phyloP scores from a whole-genome alignment of 75 land plant genomes.

The Cunninghamia lanceolata region DNA sequence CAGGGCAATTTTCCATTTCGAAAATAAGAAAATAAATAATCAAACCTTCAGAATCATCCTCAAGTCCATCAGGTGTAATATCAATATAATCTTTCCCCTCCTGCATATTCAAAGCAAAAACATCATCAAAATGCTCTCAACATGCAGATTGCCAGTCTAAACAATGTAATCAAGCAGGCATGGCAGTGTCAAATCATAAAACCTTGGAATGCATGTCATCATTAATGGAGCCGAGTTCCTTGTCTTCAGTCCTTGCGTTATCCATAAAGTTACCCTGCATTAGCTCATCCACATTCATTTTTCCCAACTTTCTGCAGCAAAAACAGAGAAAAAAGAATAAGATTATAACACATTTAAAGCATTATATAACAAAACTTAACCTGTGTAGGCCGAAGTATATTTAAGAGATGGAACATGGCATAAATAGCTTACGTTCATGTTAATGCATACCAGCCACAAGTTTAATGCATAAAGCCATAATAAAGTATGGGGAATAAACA shows the following conservation, averaged over 20 bases:
- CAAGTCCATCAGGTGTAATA: constrained; percentile 14
- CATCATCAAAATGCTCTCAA: background rate
- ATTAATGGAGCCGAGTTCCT: background rate
- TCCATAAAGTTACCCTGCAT: constrained; percentile 5
- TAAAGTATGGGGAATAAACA: background rate
- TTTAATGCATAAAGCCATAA: background rate
- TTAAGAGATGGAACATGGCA: background rate
- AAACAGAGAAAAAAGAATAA: background rate
- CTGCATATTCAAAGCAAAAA: background rate
- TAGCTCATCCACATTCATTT: constrained; percentile 11
- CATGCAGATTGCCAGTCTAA: background rate
- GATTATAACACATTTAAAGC: background rate
- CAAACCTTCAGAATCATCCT: constrained; percentile 13
- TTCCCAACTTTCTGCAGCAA: background rate
- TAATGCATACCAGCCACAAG: background rate
- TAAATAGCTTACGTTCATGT: background rate
- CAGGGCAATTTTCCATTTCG: background rate
- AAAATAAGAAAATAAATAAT: background rate
- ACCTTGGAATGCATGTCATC: background rate
- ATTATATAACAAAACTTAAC: background rate
- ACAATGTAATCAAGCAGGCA: constrained; percentile 7
- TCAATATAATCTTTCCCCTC: constrained; percentile 6
- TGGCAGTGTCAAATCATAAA: background rate
- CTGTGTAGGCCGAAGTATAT: background rate
- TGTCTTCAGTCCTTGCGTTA: background rate